Conservation (phyloP, 2,329 filamentous ascomycete genomes). For the Elsinoe batatas region DNA sequence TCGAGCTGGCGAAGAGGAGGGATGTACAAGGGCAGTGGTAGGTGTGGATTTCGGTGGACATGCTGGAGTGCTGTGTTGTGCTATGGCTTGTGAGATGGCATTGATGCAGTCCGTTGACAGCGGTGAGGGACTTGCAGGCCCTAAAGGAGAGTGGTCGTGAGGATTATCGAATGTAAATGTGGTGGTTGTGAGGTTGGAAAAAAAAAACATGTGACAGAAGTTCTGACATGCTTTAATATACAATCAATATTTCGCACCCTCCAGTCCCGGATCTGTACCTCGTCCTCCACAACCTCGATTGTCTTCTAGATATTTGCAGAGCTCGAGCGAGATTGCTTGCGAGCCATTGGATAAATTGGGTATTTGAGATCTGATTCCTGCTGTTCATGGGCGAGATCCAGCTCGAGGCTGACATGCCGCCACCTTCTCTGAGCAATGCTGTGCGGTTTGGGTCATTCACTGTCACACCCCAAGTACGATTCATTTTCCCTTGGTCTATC, state of each 20-base stretch:
- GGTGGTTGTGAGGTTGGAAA: no score
- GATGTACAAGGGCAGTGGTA: constrained; percentile 59
- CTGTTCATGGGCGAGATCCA: background rate
- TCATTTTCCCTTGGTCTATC: background rate
- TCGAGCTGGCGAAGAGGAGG: constrained; percentile 52
- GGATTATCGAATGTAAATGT: no score
- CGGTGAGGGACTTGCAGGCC: background rate
- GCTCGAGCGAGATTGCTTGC: no score
- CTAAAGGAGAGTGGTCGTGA: no score
- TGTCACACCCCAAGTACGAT: constrained; percentile 60
- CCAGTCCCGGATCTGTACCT: no score
- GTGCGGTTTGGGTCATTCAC: constrained; percentile 68
- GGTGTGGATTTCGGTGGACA: constrained; percentile 33
- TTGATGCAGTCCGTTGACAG: background rate
- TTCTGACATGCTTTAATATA: no score
- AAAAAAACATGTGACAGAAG: no score
- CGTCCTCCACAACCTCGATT: no score
- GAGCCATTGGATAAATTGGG: background rate
- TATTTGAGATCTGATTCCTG: no score
- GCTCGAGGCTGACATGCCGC: constrained; percentile 15
- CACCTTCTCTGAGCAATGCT: constrained; percentile 22
- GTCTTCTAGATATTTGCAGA: background rate
- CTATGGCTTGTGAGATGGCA: no score
- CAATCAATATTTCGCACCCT: no score
- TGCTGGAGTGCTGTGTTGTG: background rate